Base-by-base conservation (phyloP, 768 basidiomycete species). In the Naganishia onofrii region DNA sequence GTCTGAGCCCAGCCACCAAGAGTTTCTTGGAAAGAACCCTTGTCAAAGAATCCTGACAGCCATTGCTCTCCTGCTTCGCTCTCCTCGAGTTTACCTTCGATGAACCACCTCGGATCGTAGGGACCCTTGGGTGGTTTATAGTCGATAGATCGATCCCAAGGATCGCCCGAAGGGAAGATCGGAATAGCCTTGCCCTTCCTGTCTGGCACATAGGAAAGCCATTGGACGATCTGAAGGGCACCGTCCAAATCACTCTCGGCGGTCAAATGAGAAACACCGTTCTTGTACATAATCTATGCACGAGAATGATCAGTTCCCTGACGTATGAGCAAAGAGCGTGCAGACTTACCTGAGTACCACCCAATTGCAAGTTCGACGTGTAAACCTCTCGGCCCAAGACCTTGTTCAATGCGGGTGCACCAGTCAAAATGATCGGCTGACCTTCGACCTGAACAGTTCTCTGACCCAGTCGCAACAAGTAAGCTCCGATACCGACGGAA, bases 1-100 rank as follows among this genome's bases (percentile, higher is more conserved):
- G 96, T 98, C 83, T 98, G 95, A 13, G 96, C 96, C 96, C 96
- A 99, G 34, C 96, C 96, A 72, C 92, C 92, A 56, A 99, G 85
- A 0, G 96, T 98, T 84, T 99, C 96, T 81, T 96, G 94, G 91
- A 96, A 99, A 12, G 93, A 93, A 34, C 87, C 91, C 76, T 89
- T 90, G 83, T 99, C 96, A 82, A 99, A 96, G 85, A 99, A 97
- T 66, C 96, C 96, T 68, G 87, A 86, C 55, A 89, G 81, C 87
- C 88, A 95, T 67, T 89, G 85, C 1, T 85, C 85, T 12, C 72
- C 73, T 5, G 84, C 82, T 67, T 82, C 82, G 52, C 74, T 77
- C 75, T 98, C 94, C 76, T 97, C 94, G 57, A 83, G 79, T 83
- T 95, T 97, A 72, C 96, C 96, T 79, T 90, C 91, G 70, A 99